Evolutionary conservation across 805 yeast genomes (phyloP).

Genomic region (Tetrapisispora nanseiensis): DNA sequence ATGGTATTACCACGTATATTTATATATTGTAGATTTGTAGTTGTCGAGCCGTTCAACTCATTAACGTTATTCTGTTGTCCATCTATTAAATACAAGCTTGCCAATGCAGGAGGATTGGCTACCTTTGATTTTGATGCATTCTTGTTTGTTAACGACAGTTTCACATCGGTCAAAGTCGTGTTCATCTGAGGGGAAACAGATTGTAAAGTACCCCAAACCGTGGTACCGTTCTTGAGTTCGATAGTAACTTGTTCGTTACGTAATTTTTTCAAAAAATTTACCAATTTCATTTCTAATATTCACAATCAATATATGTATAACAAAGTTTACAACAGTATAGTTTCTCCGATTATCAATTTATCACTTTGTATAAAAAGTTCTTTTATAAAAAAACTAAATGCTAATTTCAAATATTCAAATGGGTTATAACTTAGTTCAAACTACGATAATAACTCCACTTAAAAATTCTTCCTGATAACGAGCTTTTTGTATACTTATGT

Average conservation of each 20-base stretch:
- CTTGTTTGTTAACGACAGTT: conserved; percentile 47
- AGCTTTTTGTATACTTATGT: too few species aligned
- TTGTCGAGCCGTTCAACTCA: conserved; percentile 42
- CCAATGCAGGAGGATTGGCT: conserved; percentile 15
- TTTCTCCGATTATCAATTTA: too few species aligned
- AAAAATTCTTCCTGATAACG: too few species aligned
- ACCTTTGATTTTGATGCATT: conserved; percentile 3
- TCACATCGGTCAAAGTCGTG: conserved; percentile 68
- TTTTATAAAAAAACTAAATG: too few species aligned
- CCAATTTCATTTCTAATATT: conserved; percentile 25
- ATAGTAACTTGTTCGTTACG: conserved; percentile 81
- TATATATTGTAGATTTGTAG: conserved; percentile 55
- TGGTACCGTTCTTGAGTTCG: conserved; percentile 84
- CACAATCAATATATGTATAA: too few species aligned
- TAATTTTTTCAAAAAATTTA: conserved; percentile 66
- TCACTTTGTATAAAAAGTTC: too few species aligned
- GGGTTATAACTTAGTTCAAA: too few species aligned
- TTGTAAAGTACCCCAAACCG: conserved; percentile 72
- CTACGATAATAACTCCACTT: too few species aligned
- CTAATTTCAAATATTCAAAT: too few species aligned
- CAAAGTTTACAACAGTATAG: too few species aligned
- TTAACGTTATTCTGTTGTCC: conserved; percentile 4
- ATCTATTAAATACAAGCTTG: conserved; percentile 15
- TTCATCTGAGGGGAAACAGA: conserved; percentile 90
- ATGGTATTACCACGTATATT: conserved; percentile 85